Evolutionary conservation across 371 early-diverging fungal genomes (phyloP), one percentile per base, ranked within the genome.

Genomic region (Mucor circinelloides): DNA sequence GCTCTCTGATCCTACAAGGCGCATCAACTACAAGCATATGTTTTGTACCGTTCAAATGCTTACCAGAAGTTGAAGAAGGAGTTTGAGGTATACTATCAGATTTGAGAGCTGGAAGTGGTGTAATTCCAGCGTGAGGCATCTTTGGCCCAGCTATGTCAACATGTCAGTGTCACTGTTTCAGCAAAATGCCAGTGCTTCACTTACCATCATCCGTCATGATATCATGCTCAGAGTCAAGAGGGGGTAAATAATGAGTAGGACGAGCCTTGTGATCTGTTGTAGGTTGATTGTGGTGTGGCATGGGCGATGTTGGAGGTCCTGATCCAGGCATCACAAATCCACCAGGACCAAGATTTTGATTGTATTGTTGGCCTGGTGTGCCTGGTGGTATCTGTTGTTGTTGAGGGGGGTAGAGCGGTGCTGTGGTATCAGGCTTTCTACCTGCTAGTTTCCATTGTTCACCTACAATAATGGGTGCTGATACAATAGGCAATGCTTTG

Each of bases 361-460:
- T 25, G 32, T 58, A 31, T 46, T 58, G 30, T 40, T 31, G 58
- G 36, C 23, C 32, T 48, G 60, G 15, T 34, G 31, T 34, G 6
- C 46, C 21, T 8, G 66, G 40, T 19, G 46, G 25, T 32, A 54
- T 59, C 2, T 50, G 64, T 21, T 13, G 44, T 56, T 30, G 57
- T 36, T 23, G 36, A 4, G 6, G 12, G n/a, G 69, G 44, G 34
- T 57, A 42, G 13, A 64, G 30, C 0, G 64, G 63, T 15, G 44
- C 15, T 7, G 48, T 38, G 12, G 23, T 50, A 10, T 60, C 50
- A n/a, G 62, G 48, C 44, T 42, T 61, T 54, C 36, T 56, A 7
- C 70, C 66, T 25, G 76, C 52, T n/a, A 70, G 61, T 36, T 82
- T 82, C 82, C 82, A 82, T 25, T 76, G 61, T 8, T 71, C 65